Evolutionary conservation across 2,329 filamentous ascomycete species (phyloP), one percentile per base, ranked within the genome.

Genomic region (Venturia oleaginea): DNA sequence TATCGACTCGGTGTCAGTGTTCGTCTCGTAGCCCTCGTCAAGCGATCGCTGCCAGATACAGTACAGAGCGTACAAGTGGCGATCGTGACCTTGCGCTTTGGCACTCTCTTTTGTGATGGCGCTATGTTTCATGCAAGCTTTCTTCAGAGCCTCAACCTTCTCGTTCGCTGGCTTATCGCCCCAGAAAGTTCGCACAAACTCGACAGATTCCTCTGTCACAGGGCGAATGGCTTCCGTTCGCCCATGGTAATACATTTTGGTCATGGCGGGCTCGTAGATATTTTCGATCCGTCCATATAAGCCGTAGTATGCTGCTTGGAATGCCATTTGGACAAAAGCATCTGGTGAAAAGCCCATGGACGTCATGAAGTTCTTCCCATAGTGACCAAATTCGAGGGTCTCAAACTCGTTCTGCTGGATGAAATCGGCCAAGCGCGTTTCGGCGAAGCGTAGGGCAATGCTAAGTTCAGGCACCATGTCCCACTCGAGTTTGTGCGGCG

Each of bases 231-330:
- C 93, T 77, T 99, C 94, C 0, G 94, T 99, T 57, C 94, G 89
- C 13, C 94, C 94, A 73, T 97, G 94, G 66, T 95, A 85, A 77
- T 86, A 99, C 66, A 89, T 81, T 76, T 99, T 99, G 62, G 94
- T 99, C 94, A 99, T 97, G 51, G 94, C 93, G 8, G 94, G 94
- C 76, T 99, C 94, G 74, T 99, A 99, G 0, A 92, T 94, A 73
- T 91, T 96, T 75, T 97, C 94, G 1, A 96, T 86, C 4, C 91
- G 86, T 3, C 94, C 94, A 70, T 97, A 99, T 8, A 99, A 83
- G 1, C 94, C 94, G 72, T 97, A 99, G 79, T 99, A 97, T 0
- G 94, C 93, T 4, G 93, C 93, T 75, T 99, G 94, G 79, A 97
- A 97, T 0, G 94, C 94, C 93, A 99, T 97, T 76, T 99, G 94